A percentile compares a stretch with the other conserved stretches of the same genome.
These are phyloP conservation scores for Phytophthora multivora DNA, from an alignment of 352 stramenopile species.

Conservation along the genomic window DNA sequence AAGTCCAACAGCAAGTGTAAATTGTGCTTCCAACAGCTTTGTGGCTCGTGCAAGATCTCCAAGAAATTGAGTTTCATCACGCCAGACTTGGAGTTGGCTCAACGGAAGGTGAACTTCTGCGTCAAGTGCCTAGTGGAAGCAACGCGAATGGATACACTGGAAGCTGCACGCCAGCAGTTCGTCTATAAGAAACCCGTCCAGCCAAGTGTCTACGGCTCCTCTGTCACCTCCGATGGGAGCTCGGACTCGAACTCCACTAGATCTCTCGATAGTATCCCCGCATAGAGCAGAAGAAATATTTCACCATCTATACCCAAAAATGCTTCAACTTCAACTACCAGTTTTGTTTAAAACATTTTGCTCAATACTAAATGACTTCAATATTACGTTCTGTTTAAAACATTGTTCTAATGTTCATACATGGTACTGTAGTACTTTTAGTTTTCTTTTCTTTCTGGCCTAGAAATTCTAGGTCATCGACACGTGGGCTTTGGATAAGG, in stretches of 20 bases:
- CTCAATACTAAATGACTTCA: too few relatives aligned
- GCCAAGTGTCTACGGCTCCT: slow-evolving; percentile 19
- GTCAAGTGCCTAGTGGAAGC: slow-evolving; percentile 29
- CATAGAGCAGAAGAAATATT: too few relatives aligned
- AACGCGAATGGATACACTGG: slow-evolving; percentile 18
- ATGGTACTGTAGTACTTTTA: too few relatives aligned
- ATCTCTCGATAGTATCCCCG: not conserved
- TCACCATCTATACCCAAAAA: too few relatives aligned
- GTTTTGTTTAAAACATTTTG: too few relatives aligned
- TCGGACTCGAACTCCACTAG: slow-evolving; percentile 9
- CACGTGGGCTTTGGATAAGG: not conserved
- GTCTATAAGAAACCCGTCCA: slow-evolving; percentile 23
- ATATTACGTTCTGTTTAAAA: too few relatives aligned
- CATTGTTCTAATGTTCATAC: too few relatives aligned
- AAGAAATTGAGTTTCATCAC: slow-evolving; percentile 35
- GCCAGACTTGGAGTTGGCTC: slow-evolving; percentile 15
- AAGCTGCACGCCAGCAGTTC: slow-evolving; percentile 26
- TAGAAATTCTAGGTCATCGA: not conserved
- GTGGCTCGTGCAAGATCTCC: slow-evolving; percentile 21
- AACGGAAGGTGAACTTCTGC: slow-evolving; percentile 38
- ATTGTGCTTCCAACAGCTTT: slow-evolving; percentile 27
- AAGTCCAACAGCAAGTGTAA: slow-evolving; percentile 25
- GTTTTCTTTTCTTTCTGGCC: too few relatives aligned
- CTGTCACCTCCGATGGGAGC: slow-evolving; percentile 11
- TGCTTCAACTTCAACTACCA: too few relatives aligned